phyloP scores from a whole-genome alignment of 441 rosid genomes.

The Populus hybrid region DNA sequence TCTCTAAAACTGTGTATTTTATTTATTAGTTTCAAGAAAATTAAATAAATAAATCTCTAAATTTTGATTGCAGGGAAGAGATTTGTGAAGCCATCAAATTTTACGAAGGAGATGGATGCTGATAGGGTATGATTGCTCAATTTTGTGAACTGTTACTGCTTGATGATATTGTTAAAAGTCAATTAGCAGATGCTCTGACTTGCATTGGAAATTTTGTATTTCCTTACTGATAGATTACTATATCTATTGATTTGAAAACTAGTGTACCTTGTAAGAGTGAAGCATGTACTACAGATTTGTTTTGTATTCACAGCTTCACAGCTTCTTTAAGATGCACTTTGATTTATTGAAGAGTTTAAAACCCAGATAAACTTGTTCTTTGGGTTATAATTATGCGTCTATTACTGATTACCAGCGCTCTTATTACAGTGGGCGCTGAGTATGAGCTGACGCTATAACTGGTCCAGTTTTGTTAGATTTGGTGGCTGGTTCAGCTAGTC shows the following conservation, averaged over 20 bases:
- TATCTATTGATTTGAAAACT: not conserved
- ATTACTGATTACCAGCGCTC: constrained; percentile 22
- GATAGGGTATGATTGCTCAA: constrained; percentile 40
- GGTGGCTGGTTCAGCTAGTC: constrained; percentile 3
- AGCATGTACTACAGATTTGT: not conserved
- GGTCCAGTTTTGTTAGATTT: constrained; percentile 1
- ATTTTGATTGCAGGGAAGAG: constrained; percentile 55
- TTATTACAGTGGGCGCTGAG: not conserved
- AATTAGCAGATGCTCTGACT: not conserved
- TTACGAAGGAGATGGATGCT: constrained; percentile 61
- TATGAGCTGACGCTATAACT: constrained; percentile 23
- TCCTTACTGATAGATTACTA: not conserved
- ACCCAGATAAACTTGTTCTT: not conserved
- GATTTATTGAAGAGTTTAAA: not conserved
- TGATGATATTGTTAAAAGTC: not conserved
- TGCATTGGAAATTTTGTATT: no score
- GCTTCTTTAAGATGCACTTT: not conserved
- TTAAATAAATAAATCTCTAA: not conserved
- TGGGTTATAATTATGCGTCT: constrained; percentile 6
- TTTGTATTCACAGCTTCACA: not conserved
- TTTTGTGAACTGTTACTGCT: not conserved
- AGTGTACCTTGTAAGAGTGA: no score
- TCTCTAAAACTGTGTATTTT: not conserved
- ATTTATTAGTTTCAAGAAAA: not conserved
- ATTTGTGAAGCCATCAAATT: constrained; percentile 64